Base-by-base conservation (phyloP, 129 eudicot species). In the Pittosporum tobira region DNA sequence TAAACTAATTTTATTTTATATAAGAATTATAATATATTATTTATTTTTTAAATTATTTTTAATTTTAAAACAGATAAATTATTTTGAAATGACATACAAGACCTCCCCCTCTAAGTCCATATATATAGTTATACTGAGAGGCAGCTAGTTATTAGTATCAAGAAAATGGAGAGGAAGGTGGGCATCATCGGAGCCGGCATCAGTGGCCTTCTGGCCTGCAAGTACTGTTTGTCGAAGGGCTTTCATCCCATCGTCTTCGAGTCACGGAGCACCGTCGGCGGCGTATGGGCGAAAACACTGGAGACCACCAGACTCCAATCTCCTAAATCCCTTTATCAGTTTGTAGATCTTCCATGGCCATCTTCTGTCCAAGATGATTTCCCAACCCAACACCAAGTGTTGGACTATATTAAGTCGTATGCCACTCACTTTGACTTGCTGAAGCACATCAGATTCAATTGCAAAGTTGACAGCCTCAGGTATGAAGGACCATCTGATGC, bases 341-440 rank as follows among this genome's bases (percentile, higher is more conserved):
- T 88, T 49, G 67, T 87, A 1, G 96, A 88, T 65, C 78, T 64
- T 46, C 84, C 94, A 6, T 87, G 96, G 96, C 93, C 88, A 30
- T 16, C 67, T 28, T 69, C 74, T 1, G 83, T 77, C 3, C 40
- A 70, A 25, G 73, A 73, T 0, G 57, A 14, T 19, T 88, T 69
- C 46, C 94, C 96, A 0, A 19, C n/a, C 13, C 75, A 64, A 4
- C 25, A 77, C 7, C 73, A 77, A 22, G 61, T 88, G 12, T 12
- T 64, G 29, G 76, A 80, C 7, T 88, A 88, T 63, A 6, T 83
- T 18, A 69, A 60, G 10, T 72, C 88, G 3, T 88, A 88, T 46
- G 88, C 86, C 37, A 51, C 61, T 3, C 86, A 81, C 16, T 88
- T 88, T 58, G 45, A 71, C 12, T 68, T 83, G 38, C 22, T 65